Evolutionary conservation across 768 basidiomycete species (phyloP).

Genomic region (Dendrothele bispora): DNA sequence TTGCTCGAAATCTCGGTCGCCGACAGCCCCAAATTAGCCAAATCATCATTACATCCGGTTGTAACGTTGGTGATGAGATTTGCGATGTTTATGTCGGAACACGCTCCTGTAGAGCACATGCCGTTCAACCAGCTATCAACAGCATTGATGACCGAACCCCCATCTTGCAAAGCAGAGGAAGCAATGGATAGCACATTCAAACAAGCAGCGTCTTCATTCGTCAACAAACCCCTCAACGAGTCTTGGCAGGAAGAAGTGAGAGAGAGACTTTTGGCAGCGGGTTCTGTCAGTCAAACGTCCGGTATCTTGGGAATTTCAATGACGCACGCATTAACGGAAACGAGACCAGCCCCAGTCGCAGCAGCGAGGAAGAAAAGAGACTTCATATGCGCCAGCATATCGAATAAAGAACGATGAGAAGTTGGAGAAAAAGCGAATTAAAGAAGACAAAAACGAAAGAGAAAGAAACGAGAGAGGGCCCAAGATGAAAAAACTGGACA

Average conservation of each 20-base stretch:
- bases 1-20: slow-evolving; percentile 20
- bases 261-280: slow-evolving; percentile 8
- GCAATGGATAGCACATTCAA: slow-evolving; percentile 34
- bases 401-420: slow-evolving; percentile 2
- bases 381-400: slow-evolving; percentile 17
- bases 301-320: neutral
- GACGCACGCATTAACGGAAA: slow-evolving; percentile 11
- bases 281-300: neutral
- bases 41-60: slow-evolving; percentile 43
- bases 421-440: slow-evolving; percentile 1
- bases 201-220: slow-evolving; percentile 33
- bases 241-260: slow-evolving; percentile 12
- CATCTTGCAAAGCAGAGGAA: slow-evolving; percentile 23
- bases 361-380: slow-evolving; percentile 8
- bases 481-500: neutral
- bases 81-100: slow-evolving; percentile 50
- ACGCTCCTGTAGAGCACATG: slow-evolving; percentile 46
- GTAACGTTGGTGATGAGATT: slow-evolving; percentile 44
- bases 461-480: neutral
- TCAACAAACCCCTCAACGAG: slow-evolving; percentile 15
- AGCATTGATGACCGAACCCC: slow-evolving; percentile 35
- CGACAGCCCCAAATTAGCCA: slow-evolving; percentile 22
- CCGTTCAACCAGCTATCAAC: slow-evolving; percentile 52
- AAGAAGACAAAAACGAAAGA: slow-evolving; percentile 4
- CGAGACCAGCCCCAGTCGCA: slow-evolving; percentile 10